Conservation (phyloP, 139 green algal genomes). For the Closterium sp. region DNA sequence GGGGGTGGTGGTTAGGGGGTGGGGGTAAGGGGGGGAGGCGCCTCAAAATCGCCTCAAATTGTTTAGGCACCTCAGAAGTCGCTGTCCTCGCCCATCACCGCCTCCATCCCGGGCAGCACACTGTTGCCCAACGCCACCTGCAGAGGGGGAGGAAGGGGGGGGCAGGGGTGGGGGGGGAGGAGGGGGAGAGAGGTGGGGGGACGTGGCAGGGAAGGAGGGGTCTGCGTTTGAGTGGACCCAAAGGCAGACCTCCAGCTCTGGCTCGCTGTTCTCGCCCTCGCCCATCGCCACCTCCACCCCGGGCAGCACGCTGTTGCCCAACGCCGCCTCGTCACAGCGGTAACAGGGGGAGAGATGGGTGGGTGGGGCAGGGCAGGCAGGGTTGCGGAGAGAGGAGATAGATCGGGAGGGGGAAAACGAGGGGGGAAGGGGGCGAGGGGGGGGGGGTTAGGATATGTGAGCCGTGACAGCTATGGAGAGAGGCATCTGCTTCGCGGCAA, state of each 20-base stretch:
- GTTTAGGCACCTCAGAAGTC: no score
- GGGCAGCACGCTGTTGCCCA: conserved; percentile 5
- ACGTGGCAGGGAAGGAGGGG: neutral
- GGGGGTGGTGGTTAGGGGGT: neutral
- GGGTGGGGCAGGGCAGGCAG: neutral
- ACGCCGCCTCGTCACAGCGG: no score
- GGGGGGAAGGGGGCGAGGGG: neutral
- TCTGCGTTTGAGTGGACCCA: neutral
- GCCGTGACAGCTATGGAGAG: no score
- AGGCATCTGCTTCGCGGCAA: no score
- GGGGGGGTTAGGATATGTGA: neutral
- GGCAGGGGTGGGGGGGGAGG: neutral
- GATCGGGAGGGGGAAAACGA: neutral
- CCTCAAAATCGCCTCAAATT: no score
- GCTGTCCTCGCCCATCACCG: neutral
- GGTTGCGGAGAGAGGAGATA: neutral
- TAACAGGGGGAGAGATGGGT: neutral
- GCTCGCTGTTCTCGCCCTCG: neutral
- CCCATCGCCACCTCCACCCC: neutral
- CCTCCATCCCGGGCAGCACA: neutral
- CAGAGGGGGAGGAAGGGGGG: no score
- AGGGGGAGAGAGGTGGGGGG: neutral
- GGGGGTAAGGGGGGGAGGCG: neutral
- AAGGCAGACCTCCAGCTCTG: neutral
- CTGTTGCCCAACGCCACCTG: conserved; percentile 18